Base-by-base conservation (phyloP, 176 grass and related monocot genomes). In the Oryza glaberrima region DNA sequence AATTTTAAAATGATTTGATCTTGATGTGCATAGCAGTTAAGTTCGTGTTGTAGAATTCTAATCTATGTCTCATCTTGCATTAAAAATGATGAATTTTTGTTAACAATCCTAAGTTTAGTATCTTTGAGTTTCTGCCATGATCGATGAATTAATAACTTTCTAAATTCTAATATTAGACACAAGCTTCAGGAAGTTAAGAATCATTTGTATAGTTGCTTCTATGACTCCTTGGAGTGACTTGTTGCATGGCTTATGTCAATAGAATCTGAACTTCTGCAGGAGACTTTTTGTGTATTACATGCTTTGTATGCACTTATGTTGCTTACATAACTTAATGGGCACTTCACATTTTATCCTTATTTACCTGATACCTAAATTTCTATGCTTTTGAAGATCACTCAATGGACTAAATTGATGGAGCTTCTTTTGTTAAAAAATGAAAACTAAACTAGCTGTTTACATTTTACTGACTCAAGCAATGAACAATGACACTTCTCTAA, bases 401-500 rank as follows among this genome's bases (percentile, higher is more conserved):
- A 3, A 43, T 67, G 73, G 19, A 61, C 70, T 45, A 23, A 78
- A 63, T 82, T 67, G 67, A 43, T 73, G 69, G 9, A 78, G 23
- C 20, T 82, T 35, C 54, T 72, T 72, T 82, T 1, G 5, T 82
- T 54, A 26, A 70, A 58, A 85, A 36, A 20, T 80, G 26, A 70
- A 58, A 85, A 36, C 26, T 80, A 43, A 60, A 22, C 14, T 48
- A 54, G 63, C 10, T 17, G 32, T 85, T 85, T 68, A 65, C 32
- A 89, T 76, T 84, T 30, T 81, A 11, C 65, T 46, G 30, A 81
- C 65, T 70, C 78, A 25, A 20, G 52, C 17, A 56, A 56, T 56
- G 52, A 81, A 32, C 38, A 84, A 22, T 78, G 83, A 60, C 17
- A 56, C 20, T 56, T 26, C 35, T 75, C 14, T 71, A 34, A 45